A percentile compares a stretch with the other conserved stretches of the same genome.
Evolutionary conservation across 148 eudicot genomes (phyloP).

Genomic region (Chenopodium suecicum): DNA sequence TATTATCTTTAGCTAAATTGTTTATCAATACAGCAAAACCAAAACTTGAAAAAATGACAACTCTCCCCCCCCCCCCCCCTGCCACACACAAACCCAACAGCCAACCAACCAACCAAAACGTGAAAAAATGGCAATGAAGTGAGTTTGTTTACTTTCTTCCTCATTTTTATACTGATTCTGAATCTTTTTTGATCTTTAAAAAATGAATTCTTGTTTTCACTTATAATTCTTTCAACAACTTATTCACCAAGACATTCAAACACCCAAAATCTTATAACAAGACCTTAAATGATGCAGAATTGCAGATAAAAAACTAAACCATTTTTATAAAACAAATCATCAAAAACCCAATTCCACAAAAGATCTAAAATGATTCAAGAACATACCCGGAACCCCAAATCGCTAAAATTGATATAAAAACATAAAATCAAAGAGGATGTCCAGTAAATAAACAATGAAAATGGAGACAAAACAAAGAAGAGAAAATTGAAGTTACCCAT

Average conservation of each 20-base stretch:
- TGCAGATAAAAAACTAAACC: background rate
- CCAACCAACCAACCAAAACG: too few relatives aligned
- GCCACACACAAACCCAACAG: background rate
- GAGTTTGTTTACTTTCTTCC: background rate
- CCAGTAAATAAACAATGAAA: background rate
- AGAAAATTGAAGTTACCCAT: constrained; percentile 17
- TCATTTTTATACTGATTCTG: background rate
- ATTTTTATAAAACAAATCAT: background rate
- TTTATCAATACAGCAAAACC: background rate
- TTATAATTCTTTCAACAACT: background rate
- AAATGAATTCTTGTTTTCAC: background rate
- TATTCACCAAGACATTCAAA: background rate
- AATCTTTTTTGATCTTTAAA: background rate
- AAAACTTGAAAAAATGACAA: too few relatives aligned
- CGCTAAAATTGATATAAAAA: background rate
- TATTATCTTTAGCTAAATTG: background rate
- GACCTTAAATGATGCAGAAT: background rate
- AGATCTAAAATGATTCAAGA: background rate
- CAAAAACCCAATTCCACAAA: background rate
- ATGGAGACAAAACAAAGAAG: background rate
- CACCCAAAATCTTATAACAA: background rate
- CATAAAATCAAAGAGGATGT: background rate
- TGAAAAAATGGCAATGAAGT: too few relatives aligned
- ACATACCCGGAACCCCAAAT: background rate
- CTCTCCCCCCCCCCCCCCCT: background rate